A percentile compares a stretch with the other conserved stretches of the same genome.
These are phyloP conservation scores for Pichia pseudocactophila DNA, from an alignment of 805 yeast genomes.

Conservation along the genomic window DNA sequence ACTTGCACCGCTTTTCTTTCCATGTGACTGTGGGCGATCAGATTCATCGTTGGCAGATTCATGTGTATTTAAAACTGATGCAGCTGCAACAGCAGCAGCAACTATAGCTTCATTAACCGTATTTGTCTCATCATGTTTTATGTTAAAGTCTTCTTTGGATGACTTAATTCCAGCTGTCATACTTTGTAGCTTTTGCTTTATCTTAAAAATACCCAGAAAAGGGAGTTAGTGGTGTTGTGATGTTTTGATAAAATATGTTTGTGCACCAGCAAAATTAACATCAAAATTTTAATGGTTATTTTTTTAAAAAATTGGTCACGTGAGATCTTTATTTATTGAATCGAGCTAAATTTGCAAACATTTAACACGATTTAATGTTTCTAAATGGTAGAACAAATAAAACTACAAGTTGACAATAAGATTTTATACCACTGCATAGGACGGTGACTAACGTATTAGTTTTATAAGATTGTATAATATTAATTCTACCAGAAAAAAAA, in stretches of 20 bases:
- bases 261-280: constrained; percentile 7
- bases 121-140: neutral
- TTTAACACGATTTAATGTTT: no score
- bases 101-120: neutral
- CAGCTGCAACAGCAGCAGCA: neutral
- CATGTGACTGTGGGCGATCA: no score
- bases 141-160: neutral
- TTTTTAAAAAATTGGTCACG: no score
- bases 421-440: no score
- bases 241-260: constrained; percentile 9
- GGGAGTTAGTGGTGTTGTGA: constrained; percentile 16
- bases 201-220: neutral
- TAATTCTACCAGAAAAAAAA: no score
- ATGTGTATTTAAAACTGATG: neutral
- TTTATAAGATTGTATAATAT: no score
- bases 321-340: no score
- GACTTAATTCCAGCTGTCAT: neutral
- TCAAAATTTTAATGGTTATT: no score
- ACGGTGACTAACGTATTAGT: no score
- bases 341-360: no score
- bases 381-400: no score
- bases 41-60: neutral
- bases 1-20: neutral
- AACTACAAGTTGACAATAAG: no score
- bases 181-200: neutral